These are phyloP conservation scores for Pseudogymnoascus sp. DNA, from an alignment of 2,329 filamentous ascomycete genomes.

Conservation along the genomic window DNA sequence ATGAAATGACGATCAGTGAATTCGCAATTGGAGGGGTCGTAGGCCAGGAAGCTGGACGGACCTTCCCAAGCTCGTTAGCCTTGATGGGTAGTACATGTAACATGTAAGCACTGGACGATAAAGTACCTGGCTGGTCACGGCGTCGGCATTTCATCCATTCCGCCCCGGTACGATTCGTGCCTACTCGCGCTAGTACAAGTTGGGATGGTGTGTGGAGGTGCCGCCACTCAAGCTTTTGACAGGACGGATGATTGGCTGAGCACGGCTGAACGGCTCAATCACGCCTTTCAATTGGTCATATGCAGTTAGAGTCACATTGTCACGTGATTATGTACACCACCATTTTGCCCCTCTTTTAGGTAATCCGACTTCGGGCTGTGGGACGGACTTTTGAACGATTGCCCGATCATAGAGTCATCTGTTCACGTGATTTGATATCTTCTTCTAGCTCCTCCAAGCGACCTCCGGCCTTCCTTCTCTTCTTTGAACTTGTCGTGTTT, in stretches of 20 bases:
- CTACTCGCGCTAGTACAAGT: not conserved
- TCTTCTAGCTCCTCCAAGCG: not conserved
- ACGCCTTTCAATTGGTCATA: not conserved
- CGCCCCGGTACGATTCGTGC: not conserved
- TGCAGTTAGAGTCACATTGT: too few species aligned
- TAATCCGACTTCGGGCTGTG: not conserved
- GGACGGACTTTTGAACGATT: not conserved
- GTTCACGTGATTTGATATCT: not conserved
- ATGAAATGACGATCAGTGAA: constrained; percentile 1
- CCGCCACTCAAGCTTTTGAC: not conserved
- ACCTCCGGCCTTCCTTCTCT: not conserved
- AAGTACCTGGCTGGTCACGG: not conserved
- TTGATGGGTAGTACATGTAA: not conserved
- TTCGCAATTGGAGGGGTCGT: constrained; percentile 1
- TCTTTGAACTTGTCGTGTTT: not conserved
- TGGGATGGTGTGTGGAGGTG: not conserved
- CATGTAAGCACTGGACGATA: not conserved
- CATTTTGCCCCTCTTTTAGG: not conserved
- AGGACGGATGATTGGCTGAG: not conserved
- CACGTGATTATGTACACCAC: not conserved
- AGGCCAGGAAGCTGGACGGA: not conserved
- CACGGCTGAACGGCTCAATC: constrained; percentile 2
- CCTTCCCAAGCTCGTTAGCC: constrained; percentile 5
- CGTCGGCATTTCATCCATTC: not conserved
- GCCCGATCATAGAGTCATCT: constrained; percentile 3